Base-by-base conservation (phyloP, 2,329 filamentous ascomycete genomes). In the Talaromyces sp. region DNA sequence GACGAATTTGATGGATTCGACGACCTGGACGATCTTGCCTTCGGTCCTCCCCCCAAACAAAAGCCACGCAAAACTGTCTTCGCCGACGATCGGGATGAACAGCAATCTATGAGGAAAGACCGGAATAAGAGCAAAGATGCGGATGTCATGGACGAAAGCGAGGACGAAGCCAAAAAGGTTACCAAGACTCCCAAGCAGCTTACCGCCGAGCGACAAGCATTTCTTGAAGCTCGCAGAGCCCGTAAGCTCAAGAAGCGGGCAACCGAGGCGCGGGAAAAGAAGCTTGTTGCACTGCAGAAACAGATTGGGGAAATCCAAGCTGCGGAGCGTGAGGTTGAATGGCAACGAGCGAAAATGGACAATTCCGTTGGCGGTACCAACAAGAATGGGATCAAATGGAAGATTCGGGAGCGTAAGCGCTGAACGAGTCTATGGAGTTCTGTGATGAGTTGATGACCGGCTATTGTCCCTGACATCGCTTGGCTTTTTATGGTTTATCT, bases 381-480 rank as follows among this genome's bases (percentile, higher is more conserved):
- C 70, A 86, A 86, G 70, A 75, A 82, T 51, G 85, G 85, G 8
- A 74, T 84, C 62, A 86, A 84, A 63, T 87, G 84, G 77, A 87
- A 86, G 75, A 74, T 83, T 40, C 74, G 83, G 51, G 82, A 85
- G 73, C 75, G 85, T 60, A 86, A 86, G 75, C 76, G 77, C 63
- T 85, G 51, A 72, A 40, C 51, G 58, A 41, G 29, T 41, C 11
- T 4, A 17, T 13, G 35, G 17, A 13, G 29, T 40, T 47, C 32
- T 17, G 30, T 49, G 20, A 46, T 13, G 43, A 46, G 30, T 46
- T 58, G 56, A 63, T 60, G 60, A 63, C 54, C 52, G 47, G 54
- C 48, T 49, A 54, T 50, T 44, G 49, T 55, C 47, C 35, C 49
- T 33, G 51, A 47, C 33, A 24, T 14, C 19, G 24, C 41, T 54